These are phyloP conservation scores for Saccharum officinarum DNA, from an alignment of 176 grass and related monocot species.

Conservation along the genomic window DNA sequence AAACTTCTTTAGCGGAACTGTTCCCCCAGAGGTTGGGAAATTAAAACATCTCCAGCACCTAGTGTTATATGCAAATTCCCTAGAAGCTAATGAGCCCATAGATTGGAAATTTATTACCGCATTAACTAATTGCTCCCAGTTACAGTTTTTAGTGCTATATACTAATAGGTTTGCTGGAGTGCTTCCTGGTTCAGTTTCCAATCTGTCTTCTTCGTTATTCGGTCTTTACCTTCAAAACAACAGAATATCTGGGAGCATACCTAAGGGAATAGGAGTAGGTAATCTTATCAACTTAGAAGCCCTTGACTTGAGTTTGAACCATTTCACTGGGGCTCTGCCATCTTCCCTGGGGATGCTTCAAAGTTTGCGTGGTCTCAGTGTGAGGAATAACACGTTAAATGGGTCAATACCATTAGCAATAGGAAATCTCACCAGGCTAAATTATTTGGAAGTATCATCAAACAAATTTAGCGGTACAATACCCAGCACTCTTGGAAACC, in stretches of 20 bases:
- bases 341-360: slow-evolving; percentile 11
- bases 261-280: slow-evolving; percentile 27
- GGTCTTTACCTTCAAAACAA: neutral
- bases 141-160: neutral
- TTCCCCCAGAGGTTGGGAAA: neutral
- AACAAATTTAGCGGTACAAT: slow-evolving; percentile 15
- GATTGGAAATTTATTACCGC: neutral
- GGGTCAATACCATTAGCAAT: neutral
- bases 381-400: neutral
- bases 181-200: neutral
- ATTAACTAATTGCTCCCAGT: neutral
- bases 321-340: slow-evolving; percentile 37
- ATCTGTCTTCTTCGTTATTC: neutral
- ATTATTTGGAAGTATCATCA: neutral
- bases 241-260: slow-evolving; percentile 32
- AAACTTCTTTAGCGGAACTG: neutral
- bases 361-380: neutral
- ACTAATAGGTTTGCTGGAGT: neutral
- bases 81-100: neutral
- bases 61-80: neutral
- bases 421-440: slow-evolving; percentile 41
- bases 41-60: neutral
- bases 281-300: slow-evolving; percentile 26
- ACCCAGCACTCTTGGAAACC: slow-evolving; percentile 28
- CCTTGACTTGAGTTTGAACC: neutral